These are phyloP conservation scores for Vanilla planifolia DNA, from an alignment of 106 monocot species.

Conservation along the genomic window DNA sequence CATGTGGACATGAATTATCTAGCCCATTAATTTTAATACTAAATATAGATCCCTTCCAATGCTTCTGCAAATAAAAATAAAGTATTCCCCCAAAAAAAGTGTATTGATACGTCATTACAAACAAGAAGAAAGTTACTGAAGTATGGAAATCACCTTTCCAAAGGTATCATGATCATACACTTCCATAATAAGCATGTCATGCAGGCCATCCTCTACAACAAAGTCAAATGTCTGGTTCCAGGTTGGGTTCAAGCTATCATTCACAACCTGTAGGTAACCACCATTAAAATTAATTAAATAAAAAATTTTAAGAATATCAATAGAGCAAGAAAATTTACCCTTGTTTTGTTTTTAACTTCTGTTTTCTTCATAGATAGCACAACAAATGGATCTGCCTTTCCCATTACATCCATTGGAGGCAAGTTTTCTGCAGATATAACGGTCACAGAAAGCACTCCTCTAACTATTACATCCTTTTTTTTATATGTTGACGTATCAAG, in stretches of 20 bases:
- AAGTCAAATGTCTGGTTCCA: conserved; percentile 99
- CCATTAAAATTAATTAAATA: not conserved
- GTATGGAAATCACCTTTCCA: conserved; percentile 51
- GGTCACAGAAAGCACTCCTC: conserved; percentile 92
- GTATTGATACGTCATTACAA: not conserved
- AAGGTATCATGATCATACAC: conserved; percentile 91
- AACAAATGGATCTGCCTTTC: conserved; percentile 92
- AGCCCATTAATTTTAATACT: too few species aligned
- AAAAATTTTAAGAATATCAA: not conserved
- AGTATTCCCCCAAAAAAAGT: not conserved
- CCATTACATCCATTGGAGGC: conserved; percentile 84
- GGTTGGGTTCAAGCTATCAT: conserved; percentile 79
- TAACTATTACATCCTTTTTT: conserved; percentile 82
- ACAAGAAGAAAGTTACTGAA: not conserved
- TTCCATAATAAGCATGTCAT: conserved; percentile 97
- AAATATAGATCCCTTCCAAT: too few species aligned
- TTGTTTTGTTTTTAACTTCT: conserved; percentile 77
- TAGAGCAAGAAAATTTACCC: conserved; percentile 34
- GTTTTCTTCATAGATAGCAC: conserved; percentile 80
- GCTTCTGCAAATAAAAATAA: too few species aligned
- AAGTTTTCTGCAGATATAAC: conserved; percentile 89
- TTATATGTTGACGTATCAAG: conserved; percentile 22
- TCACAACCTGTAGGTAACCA: conserved; percentile 62
- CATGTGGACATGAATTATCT: too few species aligned
- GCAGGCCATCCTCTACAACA: conserved; percentile 95